Percentiles rank a stretch among this genome's conserved stretches.
These are phyloP conservation scores for Blastobotrys ciferrii DNA, from an alignment of 1,139 yeast genomes.

Conservation along the genomic window DNA sequence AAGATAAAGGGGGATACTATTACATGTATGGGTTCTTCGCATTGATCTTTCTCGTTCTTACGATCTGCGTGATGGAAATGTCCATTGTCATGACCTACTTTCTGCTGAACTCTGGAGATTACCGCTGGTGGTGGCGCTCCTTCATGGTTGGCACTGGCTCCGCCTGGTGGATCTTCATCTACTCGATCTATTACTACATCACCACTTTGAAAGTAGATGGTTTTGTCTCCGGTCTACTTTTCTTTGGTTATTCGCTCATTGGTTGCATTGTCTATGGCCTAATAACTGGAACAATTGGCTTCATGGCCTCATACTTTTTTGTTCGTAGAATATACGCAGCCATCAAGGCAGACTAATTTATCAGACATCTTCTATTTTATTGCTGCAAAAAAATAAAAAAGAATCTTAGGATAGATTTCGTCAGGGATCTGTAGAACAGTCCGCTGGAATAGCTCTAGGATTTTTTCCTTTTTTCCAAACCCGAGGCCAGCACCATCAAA, in stretches of 20 bases:
- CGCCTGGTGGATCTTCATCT: conserved; percentile 66
- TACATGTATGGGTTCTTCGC: conserved; percentile 78
- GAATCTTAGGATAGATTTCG: too few relatives aligned
- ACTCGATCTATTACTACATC: conserved; percentile 66
- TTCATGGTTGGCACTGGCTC: conserved; percentile 71
- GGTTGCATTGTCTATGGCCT: conserved; percentile 63
- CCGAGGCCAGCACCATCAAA: too few relatives aligned
- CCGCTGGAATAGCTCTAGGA: too few relatives aligned
- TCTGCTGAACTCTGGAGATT: conserved; percentile 59
- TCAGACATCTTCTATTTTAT: neutral
- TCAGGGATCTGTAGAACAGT: too few relatives aligned
- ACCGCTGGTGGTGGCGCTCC: conserved; percentile 83
- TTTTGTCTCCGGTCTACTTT: conserved; percentile 65
- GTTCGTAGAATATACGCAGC: conserved; percentile 58
- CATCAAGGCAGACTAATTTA: conserved; percentile 48
- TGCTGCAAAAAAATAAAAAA: neutral
- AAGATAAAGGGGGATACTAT: conserved; percentile 74
- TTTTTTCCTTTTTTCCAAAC: too few relatives aligned
- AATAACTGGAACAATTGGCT: conserved; percentile 75
- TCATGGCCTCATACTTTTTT: conserved; percentile 60
- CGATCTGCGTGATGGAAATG: conserved; percentile 66
- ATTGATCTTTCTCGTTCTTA: conserved; percentile 56
- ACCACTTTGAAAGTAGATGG: conserved; percentile 41
- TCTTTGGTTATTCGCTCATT: conserved; percentile 68
- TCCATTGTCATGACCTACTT: conserved; percentile 71